Percentiles rank a stretch among this genome's conserved stretches.
phyloP scores from a whole-genome alignment of 139 green algal species.

The Chlorella sp. region DNA sequence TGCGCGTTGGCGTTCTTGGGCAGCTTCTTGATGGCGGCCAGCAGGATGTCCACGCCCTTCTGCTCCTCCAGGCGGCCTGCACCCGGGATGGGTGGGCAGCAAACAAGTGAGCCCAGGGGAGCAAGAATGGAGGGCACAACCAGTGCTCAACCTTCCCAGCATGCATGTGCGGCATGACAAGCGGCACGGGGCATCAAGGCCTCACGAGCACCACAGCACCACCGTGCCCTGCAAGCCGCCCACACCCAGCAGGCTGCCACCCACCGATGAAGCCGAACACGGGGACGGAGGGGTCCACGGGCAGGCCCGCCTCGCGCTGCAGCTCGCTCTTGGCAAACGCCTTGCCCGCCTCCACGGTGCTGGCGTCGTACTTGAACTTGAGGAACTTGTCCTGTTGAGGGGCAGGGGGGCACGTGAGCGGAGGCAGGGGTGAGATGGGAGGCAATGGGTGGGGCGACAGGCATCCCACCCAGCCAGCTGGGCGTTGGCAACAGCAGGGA shows the following conservation, averaged over 20 bases:
- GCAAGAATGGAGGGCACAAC: too few relatives aligned
- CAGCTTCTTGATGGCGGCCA: conserved; percentile 87
- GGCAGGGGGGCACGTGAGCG: not conserved
- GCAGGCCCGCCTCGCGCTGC: conserved; percentile 78
- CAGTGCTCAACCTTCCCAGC: too few relatives aligned
- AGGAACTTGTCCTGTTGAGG: conserved; percentile 91
- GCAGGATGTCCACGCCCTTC: conserved; percentile 98
- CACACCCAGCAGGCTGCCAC: too few relatives aligned
- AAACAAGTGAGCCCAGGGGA: too few relatives aligned
- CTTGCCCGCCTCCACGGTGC: conserved; percentile 89
- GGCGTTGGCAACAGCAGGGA: not conserved
- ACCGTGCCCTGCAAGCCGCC: too few relatives aligned
- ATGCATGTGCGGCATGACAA: too few relatives aligned
- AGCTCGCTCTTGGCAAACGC: conserved; percentile 89
- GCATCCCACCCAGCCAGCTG: too few relatives aligned
- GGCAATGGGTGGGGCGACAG: too few relatives aligned
- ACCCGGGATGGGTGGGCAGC: not conserved
- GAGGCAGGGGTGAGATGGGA: not conserved
- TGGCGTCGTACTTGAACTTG: conserved; percentile 91
- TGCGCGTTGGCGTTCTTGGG: conserved; percentile 60
- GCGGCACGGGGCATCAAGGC: too few relatives aligned
- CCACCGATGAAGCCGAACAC: conserved; percentile 92
- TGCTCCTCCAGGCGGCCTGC: conserved; percentile 94
- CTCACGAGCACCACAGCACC: too few relatives aligned
- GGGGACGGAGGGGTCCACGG: conserved; percentile 81